These are phyloP conservation scores for Entomortierella lignicola DNA, from an alignment of 192 early-diverging fungal genomes.

Conservation along the genomic window DNA sequence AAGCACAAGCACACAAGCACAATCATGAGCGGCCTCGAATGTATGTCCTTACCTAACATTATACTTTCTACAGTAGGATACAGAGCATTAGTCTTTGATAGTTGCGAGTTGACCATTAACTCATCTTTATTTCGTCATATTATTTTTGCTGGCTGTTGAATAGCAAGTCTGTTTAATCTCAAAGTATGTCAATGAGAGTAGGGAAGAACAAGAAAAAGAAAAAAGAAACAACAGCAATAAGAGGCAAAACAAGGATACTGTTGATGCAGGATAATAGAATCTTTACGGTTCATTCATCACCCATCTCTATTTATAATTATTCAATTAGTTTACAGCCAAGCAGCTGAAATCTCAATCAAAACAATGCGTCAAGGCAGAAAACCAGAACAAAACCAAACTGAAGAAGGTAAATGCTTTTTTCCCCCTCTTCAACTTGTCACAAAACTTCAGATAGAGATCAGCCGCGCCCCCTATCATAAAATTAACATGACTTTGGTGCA, in stretches of 20 bases:
- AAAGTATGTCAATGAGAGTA: conserved; percentile 34
- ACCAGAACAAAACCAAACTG: conserved; percentile 80
- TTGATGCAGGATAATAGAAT: not conserved
- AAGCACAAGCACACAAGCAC: not conserved
- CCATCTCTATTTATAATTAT: not conserved
- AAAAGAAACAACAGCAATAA: not conserved
- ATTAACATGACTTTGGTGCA: no score
- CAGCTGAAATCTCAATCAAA: conserved; percentile 87
- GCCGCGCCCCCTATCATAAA: no score
- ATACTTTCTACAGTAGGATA: no score
- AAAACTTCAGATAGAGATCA: not conserved
- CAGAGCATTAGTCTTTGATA: no score
- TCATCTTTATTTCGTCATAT: no score
- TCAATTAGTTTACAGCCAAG: conserved; percentile 88
- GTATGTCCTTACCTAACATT: conserved; percentile 8
- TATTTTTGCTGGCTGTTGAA: no score
- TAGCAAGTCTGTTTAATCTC: conserved; percentile 50
- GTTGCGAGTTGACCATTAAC: no score
- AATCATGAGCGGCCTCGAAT: conserved; percentile 52
- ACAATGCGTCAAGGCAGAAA: conserved; percentile 88
- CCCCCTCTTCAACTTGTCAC: not conserved
- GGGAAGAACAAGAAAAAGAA: not conserved
- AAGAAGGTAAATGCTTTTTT: conserved; percentile 77
- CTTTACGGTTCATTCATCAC: no score
- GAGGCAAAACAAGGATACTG: not conserved